Evolutionary conservation across 2,329 filamentous ascomycete species (phyloP).

Genomic region (Thelonectria blattea): DNA sequence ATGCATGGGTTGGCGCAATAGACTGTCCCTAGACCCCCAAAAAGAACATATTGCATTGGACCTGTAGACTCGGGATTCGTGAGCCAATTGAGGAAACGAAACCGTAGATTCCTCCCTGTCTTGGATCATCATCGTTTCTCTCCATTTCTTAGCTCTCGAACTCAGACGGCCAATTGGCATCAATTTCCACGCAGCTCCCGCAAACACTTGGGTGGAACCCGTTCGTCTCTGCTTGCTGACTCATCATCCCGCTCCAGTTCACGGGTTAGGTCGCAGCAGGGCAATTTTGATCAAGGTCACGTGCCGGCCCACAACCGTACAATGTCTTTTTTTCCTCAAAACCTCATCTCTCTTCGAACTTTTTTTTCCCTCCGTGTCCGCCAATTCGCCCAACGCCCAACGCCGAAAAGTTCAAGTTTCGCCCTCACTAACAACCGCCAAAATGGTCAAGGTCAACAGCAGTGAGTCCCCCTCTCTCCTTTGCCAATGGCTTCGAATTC

Average conservation of each 20-base stretch:
- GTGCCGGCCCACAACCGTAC: conserved; percentile 34
- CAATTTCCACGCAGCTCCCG: not conserved
- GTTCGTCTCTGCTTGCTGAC: not conserved
- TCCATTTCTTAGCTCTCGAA: too few species aligned
- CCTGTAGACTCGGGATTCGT: not conserved
- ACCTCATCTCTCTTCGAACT: conserved; percentile 19
- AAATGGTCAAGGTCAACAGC: conserved; percentile 75
- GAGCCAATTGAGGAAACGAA: too few species aligned
- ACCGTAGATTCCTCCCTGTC: too few species aligned
- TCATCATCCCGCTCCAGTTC: not conserved
- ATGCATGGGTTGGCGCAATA: conserved; percentile 12
- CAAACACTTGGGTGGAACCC: not conserved
- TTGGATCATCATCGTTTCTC: too few species aligned
- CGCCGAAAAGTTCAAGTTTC: conserved; percentile 32
- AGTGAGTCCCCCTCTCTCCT: conserved; percentile 51
- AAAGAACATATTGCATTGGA: not conserved
- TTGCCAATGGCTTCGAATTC: not conserved
- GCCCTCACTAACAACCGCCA: conserved; percentile 47
- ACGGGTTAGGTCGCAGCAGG: not conserved
- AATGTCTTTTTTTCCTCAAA: conserved; percentile 39
- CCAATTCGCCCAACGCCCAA: conserved; percentile 43
- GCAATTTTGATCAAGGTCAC: conserved; percentile 36
- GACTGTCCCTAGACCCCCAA: conserved; percentile 1
- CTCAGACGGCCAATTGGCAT: too few species aligned
- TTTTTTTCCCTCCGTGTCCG: conserved; percentile 21